A percentile compares a stretch with the other conserved stretches of the same genome.
Conservation (phyloP, 2,329 filamentous ascomycete genomes). For the Fusarium albidum region DNA sequence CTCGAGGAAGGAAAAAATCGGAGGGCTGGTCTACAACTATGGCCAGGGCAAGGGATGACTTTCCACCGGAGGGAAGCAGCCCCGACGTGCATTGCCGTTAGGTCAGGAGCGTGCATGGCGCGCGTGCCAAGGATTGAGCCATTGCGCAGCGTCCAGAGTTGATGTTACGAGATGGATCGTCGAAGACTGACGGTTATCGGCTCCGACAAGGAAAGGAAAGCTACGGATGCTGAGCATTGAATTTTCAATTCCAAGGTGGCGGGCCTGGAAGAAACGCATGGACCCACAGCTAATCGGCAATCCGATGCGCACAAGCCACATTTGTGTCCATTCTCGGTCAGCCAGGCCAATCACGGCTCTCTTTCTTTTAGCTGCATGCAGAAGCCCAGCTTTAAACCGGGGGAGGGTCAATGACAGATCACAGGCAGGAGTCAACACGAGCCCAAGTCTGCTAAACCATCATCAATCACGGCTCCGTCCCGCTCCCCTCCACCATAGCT, state of each 20-base stretch:
- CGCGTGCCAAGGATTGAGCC: constrained; percentile 16
- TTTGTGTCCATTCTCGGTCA: constrained; percentile 9
- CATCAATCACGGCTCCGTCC: constrained; percentile 8
- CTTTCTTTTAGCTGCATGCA: constrained; percentile 32
- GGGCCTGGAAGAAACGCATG: constrained; percentile 16
- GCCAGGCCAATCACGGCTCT: constrained; percentile 33
- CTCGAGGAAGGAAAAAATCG: constrained; percentile 5
- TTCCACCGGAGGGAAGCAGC: background rate
- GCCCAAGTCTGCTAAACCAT: constrained; percentile 2
- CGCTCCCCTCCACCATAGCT: constrained; percentile 13
- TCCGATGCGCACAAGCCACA: constrained; percentile 27
- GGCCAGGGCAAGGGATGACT: background rate
- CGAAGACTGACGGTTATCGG: constrained; percentile 32
- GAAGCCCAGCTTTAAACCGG: constrained; percentile 24
- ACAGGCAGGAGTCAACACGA: background rate
- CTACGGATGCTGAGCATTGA: constrained; percentile 17
- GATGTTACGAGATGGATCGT: constrained; percentile 31
- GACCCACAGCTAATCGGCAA: constrained; percentile 33
- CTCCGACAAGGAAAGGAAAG: constrained; percentile 24
- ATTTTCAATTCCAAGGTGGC: constrained; percentile 36
- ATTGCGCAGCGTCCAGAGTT: constrained; percentile 18
- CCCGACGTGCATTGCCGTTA: background rate
- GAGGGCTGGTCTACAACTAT: constrained; percentile 5
- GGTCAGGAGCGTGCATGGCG: constrained; percentile 7
- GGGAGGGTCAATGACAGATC: background rate